Conservation (phyloP, 148 eudicot genomes). For the Amaranthus palmeri region DNA sequence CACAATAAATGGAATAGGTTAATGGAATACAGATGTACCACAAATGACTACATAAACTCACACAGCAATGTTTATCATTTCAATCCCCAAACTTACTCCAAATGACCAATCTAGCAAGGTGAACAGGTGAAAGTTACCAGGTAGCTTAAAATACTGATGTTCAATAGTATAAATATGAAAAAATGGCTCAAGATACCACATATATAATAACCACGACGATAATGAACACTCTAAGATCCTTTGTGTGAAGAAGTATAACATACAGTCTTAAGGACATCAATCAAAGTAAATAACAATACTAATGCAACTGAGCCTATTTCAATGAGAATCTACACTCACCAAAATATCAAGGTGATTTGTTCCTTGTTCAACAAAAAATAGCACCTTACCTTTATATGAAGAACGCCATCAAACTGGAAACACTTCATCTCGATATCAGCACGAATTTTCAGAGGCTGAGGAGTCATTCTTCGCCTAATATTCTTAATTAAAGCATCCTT, state of each 20-base stretch:
- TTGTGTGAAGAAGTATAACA: not conserved
- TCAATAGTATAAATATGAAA: not conserved
- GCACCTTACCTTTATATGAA: conserved; percentile 82
- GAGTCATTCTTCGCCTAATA: conserved; percentile 92
- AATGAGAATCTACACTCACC: not conserved
- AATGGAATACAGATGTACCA: not conserved
- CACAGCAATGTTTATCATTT: not conserved
- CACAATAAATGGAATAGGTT: too few relatives aligned
- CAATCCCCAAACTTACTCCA: not conserved
- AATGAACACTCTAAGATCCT: not conserved
- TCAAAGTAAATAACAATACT: not conserved
- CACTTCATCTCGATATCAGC: conserved; percentile 99
- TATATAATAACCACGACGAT: not conserved
- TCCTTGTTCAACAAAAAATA: not conserved
- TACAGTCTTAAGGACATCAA: not conserved
- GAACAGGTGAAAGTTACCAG: not conserved
- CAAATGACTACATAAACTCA: not conserved
- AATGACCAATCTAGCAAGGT: not conserved
- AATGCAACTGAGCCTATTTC: not conserved
- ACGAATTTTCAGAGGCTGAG: conserved; percentile 93
- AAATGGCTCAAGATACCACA: not conserved
- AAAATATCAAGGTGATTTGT: not conserved
- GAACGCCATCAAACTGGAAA: conserved; percentile 93
- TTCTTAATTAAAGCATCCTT: conserved; percentile 81
- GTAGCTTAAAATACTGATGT: too few relatives aligned